phyloP scores from a whole-genome alignment of 2,329 filamentous ascomycete species.

The Diplodia seriata region DNA sequence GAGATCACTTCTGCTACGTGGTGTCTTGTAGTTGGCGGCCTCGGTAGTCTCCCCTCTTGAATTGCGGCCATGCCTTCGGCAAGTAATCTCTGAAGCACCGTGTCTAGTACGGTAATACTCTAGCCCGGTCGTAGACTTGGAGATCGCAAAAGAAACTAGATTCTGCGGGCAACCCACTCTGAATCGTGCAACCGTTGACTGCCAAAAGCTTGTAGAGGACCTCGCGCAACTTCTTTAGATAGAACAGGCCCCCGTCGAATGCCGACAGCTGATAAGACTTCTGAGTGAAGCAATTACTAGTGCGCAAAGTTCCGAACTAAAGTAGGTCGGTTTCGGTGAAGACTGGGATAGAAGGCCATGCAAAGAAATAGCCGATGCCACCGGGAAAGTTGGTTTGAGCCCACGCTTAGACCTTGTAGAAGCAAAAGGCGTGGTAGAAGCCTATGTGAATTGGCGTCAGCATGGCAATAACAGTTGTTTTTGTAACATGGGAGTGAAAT shows the following conservation, averaged over 20 bases:
- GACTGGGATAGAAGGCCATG: not conserved
- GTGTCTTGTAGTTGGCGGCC: too few relatives aligned
- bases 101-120: too few relatives aligned
- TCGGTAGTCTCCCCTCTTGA: too few relatives aligned
- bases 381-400: not conserved
- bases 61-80: too few relatives aligned
- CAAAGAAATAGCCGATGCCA: not conserved
- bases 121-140: too few relatives aligned
- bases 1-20: too few relatives aligned
- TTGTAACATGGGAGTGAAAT: not conserved
- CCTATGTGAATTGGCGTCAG: constrained; percentile 42
- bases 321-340: not conserved
- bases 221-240: not conserved
- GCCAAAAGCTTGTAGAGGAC: not conserved
- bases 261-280: not conserved
- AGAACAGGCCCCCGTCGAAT: not conserved
- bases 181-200: too few relatives aligned
- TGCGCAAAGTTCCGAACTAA: not conserved
- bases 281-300: not conserved
- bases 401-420: constrained; percentile 80
- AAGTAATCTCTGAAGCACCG: too few relatives aligned
- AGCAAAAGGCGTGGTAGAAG: constrained; percentile 95
- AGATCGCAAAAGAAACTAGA: too few relatives aligned
- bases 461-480: constrained; percentile 28
- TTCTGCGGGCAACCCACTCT: too few relatives aligned